phyloP scores from a whole-genome alignment of 176 grass and related monocot genomes.

The Eragrostis nindensis region DNA sequence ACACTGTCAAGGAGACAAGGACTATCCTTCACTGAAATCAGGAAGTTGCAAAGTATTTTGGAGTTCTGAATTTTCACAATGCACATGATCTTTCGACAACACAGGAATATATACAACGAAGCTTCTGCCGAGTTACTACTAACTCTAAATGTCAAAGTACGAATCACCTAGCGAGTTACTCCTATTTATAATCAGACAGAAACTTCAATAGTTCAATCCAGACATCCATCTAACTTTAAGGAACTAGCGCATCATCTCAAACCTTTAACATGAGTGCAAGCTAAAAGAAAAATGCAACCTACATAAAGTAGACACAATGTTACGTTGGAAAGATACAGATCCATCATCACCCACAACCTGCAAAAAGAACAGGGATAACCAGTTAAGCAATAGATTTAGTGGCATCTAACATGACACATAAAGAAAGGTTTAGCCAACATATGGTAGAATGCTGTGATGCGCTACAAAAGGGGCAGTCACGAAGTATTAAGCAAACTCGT shows the following conservation, averaged over 20 bases:
- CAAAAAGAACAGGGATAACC: slow-evolving; percentile 36
- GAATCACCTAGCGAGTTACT: background rate
- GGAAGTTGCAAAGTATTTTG: background rate
- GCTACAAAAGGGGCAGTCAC: background rate
- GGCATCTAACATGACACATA: background rate
- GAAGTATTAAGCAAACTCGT: background rate
- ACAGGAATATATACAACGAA: background rate
- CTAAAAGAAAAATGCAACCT: too few species aligned
- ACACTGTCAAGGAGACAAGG: slow-evolving; percentile 60
- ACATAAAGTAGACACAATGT: background rate
- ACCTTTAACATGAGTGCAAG: background rate
- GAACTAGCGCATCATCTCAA: background rate
- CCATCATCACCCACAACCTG: slow-evolving; percentile 91
- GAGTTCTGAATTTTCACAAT: background rate
- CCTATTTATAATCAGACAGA: background rate
- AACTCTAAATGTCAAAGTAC: background rate
- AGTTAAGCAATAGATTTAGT: slow-evolving; percentile 21
- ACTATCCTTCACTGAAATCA: slow-evolving; percentile 17
- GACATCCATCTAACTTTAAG: background rate
- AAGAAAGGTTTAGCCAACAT: background rate
- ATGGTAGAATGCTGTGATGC: background rate
- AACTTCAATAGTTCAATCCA: background rate
- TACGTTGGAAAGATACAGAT: slow-evolving; percentile 70
- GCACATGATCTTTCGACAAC: background rate
- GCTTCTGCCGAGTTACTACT: background rate